phyloP scores from a whole-genome alignment of 805 yeast genomes.

The Starmerella roubikii region DNA sequence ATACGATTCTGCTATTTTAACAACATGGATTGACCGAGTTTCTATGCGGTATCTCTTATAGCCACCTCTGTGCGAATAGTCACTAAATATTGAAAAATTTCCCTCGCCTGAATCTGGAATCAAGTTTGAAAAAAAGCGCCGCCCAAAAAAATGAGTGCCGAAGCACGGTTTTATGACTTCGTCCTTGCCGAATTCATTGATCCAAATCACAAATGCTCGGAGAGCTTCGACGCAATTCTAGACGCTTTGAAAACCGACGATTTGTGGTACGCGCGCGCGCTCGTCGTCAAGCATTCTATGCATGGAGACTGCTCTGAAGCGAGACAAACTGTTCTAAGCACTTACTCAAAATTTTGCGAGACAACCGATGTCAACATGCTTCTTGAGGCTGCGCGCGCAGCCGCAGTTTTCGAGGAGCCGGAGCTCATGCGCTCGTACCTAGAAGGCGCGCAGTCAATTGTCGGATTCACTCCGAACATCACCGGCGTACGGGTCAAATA shows the following conservation, averaged over 20 bases:
- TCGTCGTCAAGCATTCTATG: not conserved
- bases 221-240: not conserved
- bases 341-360: conserved; percentile 16
- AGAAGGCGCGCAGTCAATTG: conserved; percentile 9
- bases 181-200: not conserved
- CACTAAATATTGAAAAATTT: too few relatives aligned
- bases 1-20: too few relatives aligned
- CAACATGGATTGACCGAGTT: too few relatives aligned
- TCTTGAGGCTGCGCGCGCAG: conserved; percentile 52
- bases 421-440: conserved; percentile 19
- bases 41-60: too few relatives aligned
- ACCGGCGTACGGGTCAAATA: conserved; percentile 6
- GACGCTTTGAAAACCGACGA: not conserved
- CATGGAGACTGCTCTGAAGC: not conserved
- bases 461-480: not conserved
- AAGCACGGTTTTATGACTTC: not conserved
- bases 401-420: conserved; percentile 25
- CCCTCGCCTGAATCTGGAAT: too few relatives aligned
- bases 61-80: too few relatives aligned
- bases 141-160: too few relatives aligned
- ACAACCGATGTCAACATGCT: conserved; percentile 31
- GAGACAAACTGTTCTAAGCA: not conserved
- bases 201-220: not conserved
- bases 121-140: too few relatives aligned
- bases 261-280: not conserved